Base-by-base conservation (phyloP, 192 early-diverging fungal species). In the Kappamyces sp. region DNA sequence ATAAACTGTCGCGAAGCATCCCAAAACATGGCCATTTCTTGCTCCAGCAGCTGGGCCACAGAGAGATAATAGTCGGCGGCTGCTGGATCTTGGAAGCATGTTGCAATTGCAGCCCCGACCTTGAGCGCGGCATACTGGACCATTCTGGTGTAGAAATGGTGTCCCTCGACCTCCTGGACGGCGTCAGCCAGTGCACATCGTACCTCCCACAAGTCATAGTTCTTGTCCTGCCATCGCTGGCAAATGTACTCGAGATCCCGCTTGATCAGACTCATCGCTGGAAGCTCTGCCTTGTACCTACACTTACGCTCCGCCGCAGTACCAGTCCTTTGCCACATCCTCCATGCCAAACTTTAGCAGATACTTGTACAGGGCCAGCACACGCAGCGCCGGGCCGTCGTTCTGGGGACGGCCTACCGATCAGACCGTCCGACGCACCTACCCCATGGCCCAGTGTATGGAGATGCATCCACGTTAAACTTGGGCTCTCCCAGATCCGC, bases 141-240 rank as follows among this genome's bases (percentile, higher is more conserved):
- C 63, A 78, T 63, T 31, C 70, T 58, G 3, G 87, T 92, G 61
- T 82, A 89, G 50, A 84, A 88, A 65, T 90, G 87, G 36, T 36
- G 5, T 5, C 84, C 90, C 1, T 72, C 58, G 2, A 82, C 63
- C 61, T 92, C 90, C 23, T 23, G 23, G 23, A 23, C 23, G 23
- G 23, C 23, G 23, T 23, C 23, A 23, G 23, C 23, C 23, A 23
- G 23, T 23, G 23, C 23, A 23, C 23, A 23, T 0, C 23, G 23
- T 23, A 23, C 23, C 63, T 92, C 90, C 90, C 90, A 92, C 5
- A 90, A 74, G 62, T 92, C 86, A 40, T 70, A 72, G 33, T 58
- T 58, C 35, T 61, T 59, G 1, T 74, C 59, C 23, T 9, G 44
- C 79, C 79, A 87, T 34, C 71, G 60, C 3, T 51, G 33, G 1